These are phyloP conservation scores for Globisporangium nunn DNA, from an alignment of 352 stramenopile genomes.

Conservation along the genomic window DNA sequence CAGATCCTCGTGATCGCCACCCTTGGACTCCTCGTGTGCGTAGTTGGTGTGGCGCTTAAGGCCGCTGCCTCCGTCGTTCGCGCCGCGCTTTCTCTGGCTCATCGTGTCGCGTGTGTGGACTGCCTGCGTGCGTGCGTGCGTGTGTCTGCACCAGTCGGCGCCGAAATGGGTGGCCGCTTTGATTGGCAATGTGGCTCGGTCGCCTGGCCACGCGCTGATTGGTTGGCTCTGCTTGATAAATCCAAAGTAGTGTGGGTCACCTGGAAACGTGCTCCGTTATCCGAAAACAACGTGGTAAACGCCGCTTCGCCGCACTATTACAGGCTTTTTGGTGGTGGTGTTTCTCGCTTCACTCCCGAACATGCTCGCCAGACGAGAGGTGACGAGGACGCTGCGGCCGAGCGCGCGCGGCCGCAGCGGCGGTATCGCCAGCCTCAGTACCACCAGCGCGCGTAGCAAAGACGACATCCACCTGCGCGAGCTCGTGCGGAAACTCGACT, in stretches of 20 bases:
- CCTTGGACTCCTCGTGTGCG: slow-evolving; percentile 16
- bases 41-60: slow-evolving; percentile 50
- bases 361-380: neutral
- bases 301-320: neutral
- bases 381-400: neutral
- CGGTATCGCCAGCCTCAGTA: neutral
- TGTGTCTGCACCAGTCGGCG: neutral
- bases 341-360: neutral
- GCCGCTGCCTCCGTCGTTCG: slow-evolving; percentile 27
- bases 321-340: neutral
- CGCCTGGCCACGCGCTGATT: neutral
- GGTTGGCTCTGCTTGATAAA: neutral
- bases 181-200: neutral
- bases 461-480: slow-evolving; percentile 3
- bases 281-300: neutral
- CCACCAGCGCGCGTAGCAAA: neutral
- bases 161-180: neutral
- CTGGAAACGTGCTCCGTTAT: neutral
- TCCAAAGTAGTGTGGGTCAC: neutral
- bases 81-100: slow-evolving; percentile 71
- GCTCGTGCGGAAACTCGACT: slow-evolving; percentile 48
- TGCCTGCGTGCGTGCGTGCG: too few relatives aligned
- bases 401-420: neutral
- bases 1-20: slow-evolving; percentile 51
- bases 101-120: slow-evolving; percentile 16